Conservation (phyloP, 2,329 filamentous ascomycete species). For the Amauroascus niger region DNA sequence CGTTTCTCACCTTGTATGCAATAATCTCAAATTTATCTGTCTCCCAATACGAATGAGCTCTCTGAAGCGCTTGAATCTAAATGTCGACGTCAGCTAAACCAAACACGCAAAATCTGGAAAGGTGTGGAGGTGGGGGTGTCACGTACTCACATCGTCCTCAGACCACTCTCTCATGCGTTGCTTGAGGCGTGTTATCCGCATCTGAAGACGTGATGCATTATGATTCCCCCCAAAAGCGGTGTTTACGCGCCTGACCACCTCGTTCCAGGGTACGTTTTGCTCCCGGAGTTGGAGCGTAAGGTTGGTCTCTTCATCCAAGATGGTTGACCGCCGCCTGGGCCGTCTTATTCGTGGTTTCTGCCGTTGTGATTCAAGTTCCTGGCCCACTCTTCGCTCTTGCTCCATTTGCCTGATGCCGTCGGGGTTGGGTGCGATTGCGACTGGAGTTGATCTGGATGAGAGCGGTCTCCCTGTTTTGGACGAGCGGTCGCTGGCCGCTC, state of each 20-base stretch:
- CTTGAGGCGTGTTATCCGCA: constrained; percentile 30
- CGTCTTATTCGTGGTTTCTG: constrained; percentile 16
- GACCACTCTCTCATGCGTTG: constrained; percentile 33
- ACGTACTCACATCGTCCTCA: constrained; percentile 39
- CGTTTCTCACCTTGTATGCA: constrained; percentile 29
- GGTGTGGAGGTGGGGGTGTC: constrained; percentile 13
- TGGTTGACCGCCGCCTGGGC: constrained; percentile 21
- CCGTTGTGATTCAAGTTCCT: constrained; percentile 21
- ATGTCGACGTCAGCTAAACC: constrained; percentile 7
- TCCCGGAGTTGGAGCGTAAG: constrained; percentile 32
- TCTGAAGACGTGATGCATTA: constrained; percentile 34
- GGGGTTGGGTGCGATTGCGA: constrained; percentile 34
- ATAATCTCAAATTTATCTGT: constrained; percentile 32
- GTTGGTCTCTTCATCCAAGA: constrained; percentile 33
- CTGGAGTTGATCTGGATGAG: constrained; percentile 23
- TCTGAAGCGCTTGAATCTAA: constrained; percentile 30
- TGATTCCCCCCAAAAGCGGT: constrained; percentile 32
- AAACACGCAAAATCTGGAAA: constrained; percentile 7
- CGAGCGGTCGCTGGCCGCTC: constrained; percentile 18
- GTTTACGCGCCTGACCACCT: constrained; percentile 30
- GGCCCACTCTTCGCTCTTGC: constrained; percentile 27
- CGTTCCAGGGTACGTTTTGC: constrained; percentile 32
- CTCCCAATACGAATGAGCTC: constrained; percentile 31
- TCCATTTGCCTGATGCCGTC: constrained; percentile 33
- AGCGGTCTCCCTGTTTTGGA: constrained; percentile 20